Evolutionary conservation across 305 asterid genomes (phyloP).

Genomic region (Solanum chacoense): DNA sequence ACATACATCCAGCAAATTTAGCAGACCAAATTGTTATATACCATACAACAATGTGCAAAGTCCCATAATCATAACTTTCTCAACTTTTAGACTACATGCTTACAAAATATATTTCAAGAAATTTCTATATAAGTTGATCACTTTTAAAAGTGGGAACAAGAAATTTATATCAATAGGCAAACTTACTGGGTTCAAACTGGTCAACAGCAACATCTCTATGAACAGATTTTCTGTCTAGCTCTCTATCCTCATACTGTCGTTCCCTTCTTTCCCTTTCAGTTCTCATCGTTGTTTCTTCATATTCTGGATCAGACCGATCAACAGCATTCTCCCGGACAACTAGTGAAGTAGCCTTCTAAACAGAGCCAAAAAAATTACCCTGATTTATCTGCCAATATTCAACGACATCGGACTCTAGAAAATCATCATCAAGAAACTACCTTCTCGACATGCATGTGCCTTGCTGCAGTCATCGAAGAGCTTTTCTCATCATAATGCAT

Average conservation of each 20-base stretch:
- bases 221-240: constrained; percentile 39
- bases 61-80: not conserved
- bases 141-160: not conserved
- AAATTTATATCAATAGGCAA: constrained; percentile 8
- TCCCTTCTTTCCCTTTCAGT: constrained; percentile 44
- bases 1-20: not conserved
- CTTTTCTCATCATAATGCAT: constrained; percentile 44
- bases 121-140: not conserved
- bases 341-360: constrained; percentile 45
- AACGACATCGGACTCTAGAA: constrained; percentile 5
- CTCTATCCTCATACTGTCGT: constrained; percentile 36
- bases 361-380: constrained; percentile 14
- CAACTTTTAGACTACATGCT: not conserved
- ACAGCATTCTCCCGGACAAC: constrained; percentile 32
- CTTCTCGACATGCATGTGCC: constrained; percentile 48
- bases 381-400: constrained; percentile 5
- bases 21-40: not conserved
- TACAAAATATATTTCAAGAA: not conserved
- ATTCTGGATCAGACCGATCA: constrained; percentile 35
- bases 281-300: constrained; percentile 14
- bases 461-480: constrained; percentile 39
- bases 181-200: constrained; percentile 52
- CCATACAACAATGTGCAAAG: not conserved
- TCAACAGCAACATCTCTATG: constrained; percentile 32
- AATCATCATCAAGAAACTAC: constrained; percentile 28